Evolutionary conservation across 2,329 filamentous ascomycete species (phyloP).

Genomic region (Penicillium hordei): DNA sequence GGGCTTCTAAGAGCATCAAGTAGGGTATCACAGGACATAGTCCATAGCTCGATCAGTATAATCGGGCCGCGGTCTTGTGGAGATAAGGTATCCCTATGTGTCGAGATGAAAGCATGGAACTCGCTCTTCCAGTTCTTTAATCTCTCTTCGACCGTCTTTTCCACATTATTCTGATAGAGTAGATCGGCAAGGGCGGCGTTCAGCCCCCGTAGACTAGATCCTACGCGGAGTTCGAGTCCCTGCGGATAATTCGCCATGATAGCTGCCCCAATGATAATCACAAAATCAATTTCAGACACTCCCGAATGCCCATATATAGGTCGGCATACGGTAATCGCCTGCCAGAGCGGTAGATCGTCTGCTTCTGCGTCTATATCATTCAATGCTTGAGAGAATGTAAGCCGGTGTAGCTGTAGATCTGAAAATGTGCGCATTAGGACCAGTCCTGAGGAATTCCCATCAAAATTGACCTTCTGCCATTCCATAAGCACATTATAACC

Average conservation of each 20-base stretch:
- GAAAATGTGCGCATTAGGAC: neutral
- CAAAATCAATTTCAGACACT: neutral
- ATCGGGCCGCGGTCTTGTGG: neutral
- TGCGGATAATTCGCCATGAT: neutral
- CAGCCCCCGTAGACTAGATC: neutral
- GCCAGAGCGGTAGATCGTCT: neutral
- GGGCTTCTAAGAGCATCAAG: neutral
- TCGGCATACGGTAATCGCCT: neutral
- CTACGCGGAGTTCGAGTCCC: neutral
- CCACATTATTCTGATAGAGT: neutral
- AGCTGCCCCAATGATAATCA: neutral
- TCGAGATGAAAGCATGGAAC: neutral
- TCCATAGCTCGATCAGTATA: neutral
- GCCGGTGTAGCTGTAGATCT: neutral
- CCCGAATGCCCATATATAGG: neutral
- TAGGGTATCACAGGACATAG: neutral
- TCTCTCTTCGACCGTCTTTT: neutral
- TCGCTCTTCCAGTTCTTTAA: neutral
- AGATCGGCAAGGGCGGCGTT: neutral
- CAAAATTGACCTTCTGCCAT: conserved; percentile 1
- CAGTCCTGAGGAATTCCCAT: neutral
- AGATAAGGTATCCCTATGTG: neutral
- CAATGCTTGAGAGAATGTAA: neutral
- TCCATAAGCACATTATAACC: neutral
- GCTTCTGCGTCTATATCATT: neutral